Evolutionary conservation across 768 basidiomycete species (phyloP), one percentile per base, ranked within the genome.

Genomic region (Trametes gibbosa): DNA sequence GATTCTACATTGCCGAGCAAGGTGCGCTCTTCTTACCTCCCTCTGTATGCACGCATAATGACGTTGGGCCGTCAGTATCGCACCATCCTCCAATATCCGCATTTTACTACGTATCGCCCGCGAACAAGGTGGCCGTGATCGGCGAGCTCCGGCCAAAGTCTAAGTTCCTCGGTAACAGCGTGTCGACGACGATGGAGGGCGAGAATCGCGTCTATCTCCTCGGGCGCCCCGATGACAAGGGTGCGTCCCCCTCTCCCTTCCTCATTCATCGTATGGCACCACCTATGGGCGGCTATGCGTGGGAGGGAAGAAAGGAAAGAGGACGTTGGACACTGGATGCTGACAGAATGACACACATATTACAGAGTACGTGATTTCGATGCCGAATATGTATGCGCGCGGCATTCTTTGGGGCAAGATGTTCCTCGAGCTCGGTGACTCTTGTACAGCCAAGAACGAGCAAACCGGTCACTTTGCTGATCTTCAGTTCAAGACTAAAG

Each of bases 401-500:
- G 92, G 92, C 8, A 91, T 92, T 64, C 74, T 92, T 42, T 93
- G 90, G 72, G 90, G 90, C 10, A 92, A 91, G 80, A 96, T 99
- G 95, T 89, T 98, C 25, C 79, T 96, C 52, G 97, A 99, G 75
- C 79, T 99, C 21, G 95, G 96, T 5, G 97, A 98, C 73, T 82
- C 84, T 34, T 94, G 92, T 65, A 81, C 77, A 8, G 92, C 93
- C 57, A 86, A 84, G 77, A 95, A 94, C 75, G 87, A 90, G 67
- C 85, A 84, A 66, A 84, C 84, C 43, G 85, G 84, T 19, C 71
- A 92, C 62, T 75, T 71, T 46, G 91, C 90, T 61, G 94, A 96
- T 69, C 76, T 98, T 35, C 94, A 98, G 65, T 99, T 98, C 80
- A 98, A 98, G 81, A 95, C 95, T 40, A 98, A 97, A 84, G 93